phyloP scores from a whole-genome alignment of 345 rosid species.

The Ceriops decandra region DNA sequence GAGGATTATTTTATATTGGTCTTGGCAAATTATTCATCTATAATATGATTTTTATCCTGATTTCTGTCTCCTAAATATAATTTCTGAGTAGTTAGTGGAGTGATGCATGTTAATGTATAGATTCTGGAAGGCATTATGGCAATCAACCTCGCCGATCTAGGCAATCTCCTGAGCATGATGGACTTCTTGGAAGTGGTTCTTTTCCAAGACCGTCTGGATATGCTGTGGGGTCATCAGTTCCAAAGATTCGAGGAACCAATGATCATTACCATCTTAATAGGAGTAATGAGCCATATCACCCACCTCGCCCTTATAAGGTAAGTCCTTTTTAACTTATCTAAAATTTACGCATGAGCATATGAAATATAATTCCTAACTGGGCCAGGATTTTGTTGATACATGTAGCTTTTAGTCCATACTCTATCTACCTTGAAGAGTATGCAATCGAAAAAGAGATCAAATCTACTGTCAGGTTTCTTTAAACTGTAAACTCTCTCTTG shows the following conservation, averaged over 20 bases:
- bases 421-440: neutral
- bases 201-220: conserved; percentile 77
- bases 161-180: conserved; percentile 94
- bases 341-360: neutral
- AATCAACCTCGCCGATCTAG: conserved; percentile 69
- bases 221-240: conserved; percentile 53
- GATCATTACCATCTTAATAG: conserved; percentile 58
- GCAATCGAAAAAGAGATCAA: neutral
- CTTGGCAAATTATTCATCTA: too few species aligned
- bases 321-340: conserved; percentile 4
- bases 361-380: neutral
- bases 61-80: neutral
- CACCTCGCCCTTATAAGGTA: conserved; percentile 96
- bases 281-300: conserved; percentile 87
- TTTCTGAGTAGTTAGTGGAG: neutral
- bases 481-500: neutral
- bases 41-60: too few species aligned
- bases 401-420: neutral
- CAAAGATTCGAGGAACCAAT: conserved; percentile 50
- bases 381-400: conserved; percentile 2
- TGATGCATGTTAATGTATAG: conserved; percentile 28
- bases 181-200: conserved; percentile 96
- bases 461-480: neutral
- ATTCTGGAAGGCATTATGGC: conserved; percentile 64
- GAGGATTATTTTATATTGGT: too few species aligned